Evolutionary conservation across 2,329 filamentous ascomycete genomes (phyloP), one percentile per base, ranked within the genome.

Genomic region (Penicillium sp.): DNA sequence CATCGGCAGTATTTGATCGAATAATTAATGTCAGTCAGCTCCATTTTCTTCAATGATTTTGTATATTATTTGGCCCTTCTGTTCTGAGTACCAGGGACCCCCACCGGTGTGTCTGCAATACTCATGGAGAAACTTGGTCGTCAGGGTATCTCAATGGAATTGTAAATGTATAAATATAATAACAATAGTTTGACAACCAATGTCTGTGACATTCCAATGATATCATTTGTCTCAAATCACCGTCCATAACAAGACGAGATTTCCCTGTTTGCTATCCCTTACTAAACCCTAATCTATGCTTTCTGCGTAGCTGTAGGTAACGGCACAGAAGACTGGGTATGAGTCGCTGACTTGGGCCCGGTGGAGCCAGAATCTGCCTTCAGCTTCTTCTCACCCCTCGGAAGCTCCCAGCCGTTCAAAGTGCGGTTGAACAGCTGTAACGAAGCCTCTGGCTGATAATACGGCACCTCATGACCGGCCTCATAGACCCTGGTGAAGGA

Each of bases 401-500:
- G 76, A 29, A 86, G 70, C 42, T 84, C 79, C 57, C 76, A 79
- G 8, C 81, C 81, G 47, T 75, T 73, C 60, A 88, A 74, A 42
- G 84, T 82, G 29, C 86, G 80, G 27, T 82, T 79, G 63, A 88
- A 87, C 36, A 86, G 73, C 58, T 81, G 79, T 53, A 85, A 78
- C 2, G 81, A 75, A 3, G 83, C 84, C 64, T 82, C 75, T 11
- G 84, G 84, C 70, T 87, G 84, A 42, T 67, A 70, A 39, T 78
- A 81, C 0, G 84, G 79, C 1, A 85, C 80, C 47, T 84, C 79
- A 63, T 89, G 86, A 1, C 86, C 85, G 14, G 85, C 79, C 63
- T 88, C 82, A 67, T 85, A 88, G 44, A 89, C 78, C 7, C 86
- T 79, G 50, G 82, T 83, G 68, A 89, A 89, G 14, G 81, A 84